Evolutionary conservation across 1,139 yeast genomes (phyloP), one percentile per base, ranked within the genome.

Genomic region (Zygosaccharomyces sapae): DNA sequence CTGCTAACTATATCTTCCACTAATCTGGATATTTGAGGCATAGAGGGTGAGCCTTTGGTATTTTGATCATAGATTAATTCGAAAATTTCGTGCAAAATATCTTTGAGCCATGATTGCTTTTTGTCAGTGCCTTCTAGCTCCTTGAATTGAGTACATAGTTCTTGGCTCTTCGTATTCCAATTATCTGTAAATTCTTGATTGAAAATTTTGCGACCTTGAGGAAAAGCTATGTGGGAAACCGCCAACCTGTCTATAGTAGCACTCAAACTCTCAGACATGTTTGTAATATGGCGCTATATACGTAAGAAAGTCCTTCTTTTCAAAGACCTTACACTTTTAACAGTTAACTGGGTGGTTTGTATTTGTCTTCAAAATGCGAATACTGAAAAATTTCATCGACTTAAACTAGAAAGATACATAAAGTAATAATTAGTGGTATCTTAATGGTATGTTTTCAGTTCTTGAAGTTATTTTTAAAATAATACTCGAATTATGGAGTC

Each of bases 51-150:
- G 9, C 39, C 43, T 2, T 46, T 42, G 16, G 34, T 29, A 13
- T 34, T 34, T 7, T 42, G 41, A 27, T 40, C 33, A 29, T 51
- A 49, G 4, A 56, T 18, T 5, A 55, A 25, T 19, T 48, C 44
- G 12, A 58, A 55, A 6, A 58, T 20, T 38, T 57, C 61, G 9
- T 31, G 38, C 24, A 57, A 52, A 9, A 56, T 22, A 10, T 33
- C 30, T 33, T 47, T 55, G 12, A 59, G 44, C 63, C 63, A 59
- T 9, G 41, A 38, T 16, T 41, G 44, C 40, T 50, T 51, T 10
- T 54, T 56, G 25, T 52, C 50, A 19, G 37, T 37, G 33, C 46
- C 50, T 25, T 50, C 50, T 1, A 53, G 35, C 6, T 33, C 45
- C 24, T 12, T 16, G 34, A 53, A 56, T 7, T 51, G 44, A 3